Conservation (phyloP, 805 yeast genomes). For the Yamadazyma sp. region DNA sequence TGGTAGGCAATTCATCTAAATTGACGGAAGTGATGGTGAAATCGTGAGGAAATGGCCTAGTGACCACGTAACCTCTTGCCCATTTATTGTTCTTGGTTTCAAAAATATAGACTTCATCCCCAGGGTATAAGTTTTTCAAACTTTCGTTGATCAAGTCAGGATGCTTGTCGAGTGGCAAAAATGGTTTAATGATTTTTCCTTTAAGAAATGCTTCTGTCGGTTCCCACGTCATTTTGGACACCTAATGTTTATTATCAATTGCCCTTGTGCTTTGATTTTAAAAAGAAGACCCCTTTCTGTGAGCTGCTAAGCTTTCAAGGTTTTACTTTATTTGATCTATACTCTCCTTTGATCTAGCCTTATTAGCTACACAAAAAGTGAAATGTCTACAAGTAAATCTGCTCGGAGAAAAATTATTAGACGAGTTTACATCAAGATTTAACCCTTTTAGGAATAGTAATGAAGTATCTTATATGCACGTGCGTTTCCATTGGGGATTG, state of each 20-base stretch:
- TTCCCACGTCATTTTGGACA: slow-evolving; percentile 32
- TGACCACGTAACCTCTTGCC: slow-evolving; percentile 76
- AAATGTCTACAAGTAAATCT: slow-evolving; percentile 1
- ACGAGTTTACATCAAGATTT: slow-evolving; percentile 11
- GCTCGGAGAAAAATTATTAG: slow-evolving; percentile 4
- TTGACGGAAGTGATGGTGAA: slow-evolving; percentile 60
- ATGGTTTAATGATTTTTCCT: slow-evolving; percentile 40
- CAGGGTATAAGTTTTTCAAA: slow-evolving; percentile 61
- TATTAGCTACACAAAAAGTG: no score
- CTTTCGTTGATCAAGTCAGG: slow-evolving; percentile 37
- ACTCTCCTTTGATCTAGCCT: no score
- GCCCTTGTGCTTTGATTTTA: background rate
- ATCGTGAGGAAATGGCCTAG: slow-evolving; percentile 70
- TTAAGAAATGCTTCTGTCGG: slow-evolving; percentile 37
- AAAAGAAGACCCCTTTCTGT: no score
- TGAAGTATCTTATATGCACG: background rate
- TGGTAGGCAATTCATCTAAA: slow-evolving; percentile 62
- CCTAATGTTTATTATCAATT: background rate
- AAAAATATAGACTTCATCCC: slow-evolving; percentile 75
- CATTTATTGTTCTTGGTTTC: slow-evolving; percentile 62
- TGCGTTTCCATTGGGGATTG: background rate
- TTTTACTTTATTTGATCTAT: no score
- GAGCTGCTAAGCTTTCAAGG: no score
- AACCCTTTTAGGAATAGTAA: slow-evolving; percentile 14
- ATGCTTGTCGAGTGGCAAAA: slow-evolving; percentile 42